Conservation (phyloP, 139 green algal genomes). For the Limnomonas spitsbergensis region DNA sequence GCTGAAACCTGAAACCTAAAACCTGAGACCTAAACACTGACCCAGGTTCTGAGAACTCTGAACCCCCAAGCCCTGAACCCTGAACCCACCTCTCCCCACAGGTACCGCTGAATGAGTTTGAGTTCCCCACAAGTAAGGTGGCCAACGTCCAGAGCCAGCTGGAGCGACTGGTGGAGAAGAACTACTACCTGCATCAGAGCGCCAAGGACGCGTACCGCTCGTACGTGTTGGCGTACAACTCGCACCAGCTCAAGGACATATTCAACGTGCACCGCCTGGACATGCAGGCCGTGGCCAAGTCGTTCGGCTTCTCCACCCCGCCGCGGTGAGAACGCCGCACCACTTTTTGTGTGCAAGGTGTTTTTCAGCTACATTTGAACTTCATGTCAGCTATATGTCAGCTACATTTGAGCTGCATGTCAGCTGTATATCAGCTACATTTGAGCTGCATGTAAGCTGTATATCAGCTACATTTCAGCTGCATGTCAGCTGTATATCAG, state of each 20-base stretch:
- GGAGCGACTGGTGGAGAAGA: constrained; percentile 96
- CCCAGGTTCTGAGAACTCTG: no score
- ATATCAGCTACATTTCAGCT: no score
- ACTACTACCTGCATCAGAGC: constrained; percentile 95
- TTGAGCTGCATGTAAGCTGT: no score
- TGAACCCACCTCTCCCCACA: background rate
- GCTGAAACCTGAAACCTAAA: no score
- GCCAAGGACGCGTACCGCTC: constrained; percentile 50
- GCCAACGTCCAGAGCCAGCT: constrained; percentile 95
- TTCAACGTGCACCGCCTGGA: constrained; percentile 98
- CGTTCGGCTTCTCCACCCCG: constrained; percentile 88
- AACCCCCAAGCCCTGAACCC: no score
- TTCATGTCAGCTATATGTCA: no score
- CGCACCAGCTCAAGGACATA: constrained; percentile 90
- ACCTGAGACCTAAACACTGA: no score
- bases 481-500: no score
- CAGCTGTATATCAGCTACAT: no score
- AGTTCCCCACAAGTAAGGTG: constrained; percentile 93
- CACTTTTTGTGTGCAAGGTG: background rate
- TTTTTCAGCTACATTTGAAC: no score
- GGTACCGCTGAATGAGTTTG: constrained; percentile 96
- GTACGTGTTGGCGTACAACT: constrained; percentile 97
- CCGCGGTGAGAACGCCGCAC: constrained; percentile 34
- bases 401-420: no score
- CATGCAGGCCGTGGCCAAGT: constrained; percentile 79